These are phyloP conservation scores for Nicotiana otophora DNA, from an alignment of 257 asterid species.

Conservation along the genomic window DNA sequence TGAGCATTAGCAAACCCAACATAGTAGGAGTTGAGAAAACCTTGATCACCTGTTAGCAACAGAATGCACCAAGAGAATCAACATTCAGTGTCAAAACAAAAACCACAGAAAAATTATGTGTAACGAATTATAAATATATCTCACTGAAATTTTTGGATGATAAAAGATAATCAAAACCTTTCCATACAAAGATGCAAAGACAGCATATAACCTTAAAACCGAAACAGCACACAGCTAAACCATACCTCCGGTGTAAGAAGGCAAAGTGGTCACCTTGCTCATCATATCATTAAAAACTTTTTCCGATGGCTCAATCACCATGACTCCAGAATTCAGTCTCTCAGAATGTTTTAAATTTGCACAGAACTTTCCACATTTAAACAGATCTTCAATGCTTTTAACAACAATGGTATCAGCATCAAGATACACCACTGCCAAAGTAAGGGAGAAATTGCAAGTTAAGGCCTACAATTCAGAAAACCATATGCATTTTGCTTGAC, in stretches of 20 bases:
- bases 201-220: background rate
- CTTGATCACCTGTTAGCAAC: too few relatives aligned
- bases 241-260: conserved; percentile 16
- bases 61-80: too few relatives aligned
- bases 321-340: conserved; percentile 22
- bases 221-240: background rate
- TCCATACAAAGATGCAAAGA: background rate
- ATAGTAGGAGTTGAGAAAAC: too few relatives aligned
- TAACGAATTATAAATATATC: background rate
- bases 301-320: conserved; percentile 19
- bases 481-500: too few relatives aligned
- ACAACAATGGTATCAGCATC: conserved; percentile 98
- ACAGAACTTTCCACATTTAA: conserved; percentile 8
- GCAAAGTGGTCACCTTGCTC: conserved; percentile 17
- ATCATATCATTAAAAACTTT: conserved; percentile 21
- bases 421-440: conserved; percentile 23
- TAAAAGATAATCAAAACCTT: background rate
- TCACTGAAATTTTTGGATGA: background rate
- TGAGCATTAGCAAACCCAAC: too few relatives aligned
- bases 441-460: background rate
- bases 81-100: too few relatives aligned
- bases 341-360: conserved; percentile 14
- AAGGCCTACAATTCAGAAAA: background rate
- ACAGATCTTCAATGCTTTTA: conserved; percentile 47
- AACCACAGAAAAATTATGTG: too few relatives aligned